A percentile compares a stretch with the other conserved stretches of the same genome.
Conservation (phyloP, 2,329 filamentous ascomycete genomes). For the Dendrostoma leiphaemia region DNA sequence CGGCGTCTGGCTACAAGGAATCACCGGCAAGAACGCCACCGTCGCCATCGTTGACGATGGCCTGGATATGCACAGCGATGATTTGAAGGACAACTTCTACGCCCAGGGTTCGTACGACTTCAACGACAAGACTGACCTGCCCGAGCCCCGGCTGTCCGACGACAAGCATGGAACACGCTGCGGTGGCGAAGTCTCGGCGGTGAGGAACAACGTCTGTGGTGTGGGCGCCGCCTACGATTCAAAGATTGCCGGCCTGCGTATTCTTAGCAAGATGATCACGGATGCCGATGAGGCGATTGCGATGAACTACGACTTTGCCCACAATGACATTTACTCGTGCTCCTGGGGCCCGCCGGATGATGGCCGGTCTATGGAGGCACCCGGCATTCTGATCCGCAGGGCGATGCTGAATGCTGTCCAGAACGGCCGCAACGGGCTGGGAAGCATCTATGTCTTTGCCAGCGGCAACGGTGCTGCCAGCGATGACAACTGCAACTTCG, state of each 20-base stretch:
- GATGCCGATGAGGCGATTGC: conserved; percentile 91
- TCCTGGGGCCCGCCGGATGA: conserved; percentile 98
- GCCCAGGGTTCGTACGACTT: conserved; percentile 92
- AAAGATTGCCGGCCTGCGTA: conserved; percentile 86
- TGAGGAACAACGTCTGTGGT: conserved; percentile 89
- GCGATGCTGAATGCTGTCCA: conserved; percentile 93
- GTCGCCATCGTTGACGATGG: conserved; percentile 97
- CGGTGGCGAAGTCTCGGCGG: conserved; percentile 89
- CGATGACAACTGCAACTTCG: conserved; percentile 98
- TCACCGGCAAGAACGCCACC: conserved; percentile 85
- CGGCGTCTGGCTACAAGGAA: conserved; percentile 83
- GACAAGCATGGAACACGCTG: conserved; percentile 92
- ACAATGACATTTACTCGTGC: conserved; percentile 97
- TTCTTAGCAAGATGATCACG: conserved; percentile 84
- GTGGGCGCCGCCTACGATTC: conserved; percentile 95
- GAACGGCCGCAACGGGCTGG: conserved; percentile 76
- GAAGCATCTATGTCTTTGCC: conserved; percentile 94
- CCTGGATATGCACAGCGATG: conserved; percentile 90
- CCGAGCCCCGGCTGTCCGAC: conserved; percentile 77
- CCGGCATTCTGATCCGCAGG: conserved; percentile 80
- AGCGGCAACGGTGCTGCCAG: conserved; percentile 86
- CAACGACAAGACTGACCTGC: conserved; percentile 79
- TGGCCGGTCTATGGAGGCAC: conserved; percentile 89
- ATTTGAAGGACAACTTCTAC: conserved; percentile 92
- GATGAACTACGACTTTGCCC: conserved; percentile 86